A percentile compares a stretch with the other conserved stretches of the same genome.
phyloP scores from a whole-genome alignment of 768 basidiomycete genomes.

The Collybia sordida region DNA sequence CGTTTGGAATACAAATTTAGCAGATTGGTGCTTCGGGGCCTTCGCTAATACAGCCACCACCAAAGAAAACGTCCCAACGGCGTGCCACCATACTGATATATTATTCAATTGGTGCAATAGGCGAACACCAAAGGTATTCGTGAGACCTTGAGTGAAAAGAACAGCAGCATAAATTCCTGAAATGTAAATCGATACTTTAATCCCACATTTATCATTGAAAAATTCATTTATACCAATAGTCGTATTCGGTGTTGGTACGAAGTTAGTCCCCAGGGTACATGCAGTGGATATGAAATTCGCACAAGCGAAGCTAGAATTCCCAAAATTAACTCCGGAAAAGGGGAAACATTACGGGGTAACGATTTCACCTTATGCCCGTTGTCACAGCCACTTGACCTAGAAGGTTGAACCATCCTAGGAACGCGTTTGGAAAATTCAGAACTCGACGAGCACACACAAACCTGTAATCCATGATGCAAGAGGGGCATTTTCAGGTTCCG shows the following conservation, averaged over 20 bases:
- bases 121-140: conserved; percentile 75
- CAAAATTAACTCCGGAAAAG: neutral
- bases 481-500: conserved; percentile 52
- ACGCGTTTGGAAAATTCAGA: neutral
- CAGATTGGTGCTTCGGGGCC: conserved; percentile 70
- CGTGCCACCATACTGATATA: conserved; percentile 74
- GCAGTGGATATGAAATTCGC: conserved; percentile 69
- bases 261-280: conserved; percentile 57
- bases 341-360: neutral
- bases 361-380: conserved; percentile 59
- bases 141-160: conserved; percentile 62
- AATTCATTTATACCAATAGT: conserved; percentile 49
- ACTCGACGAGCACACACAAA: conserved; percentile 6
- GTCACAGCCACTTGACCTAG: conserved; percentile 78
- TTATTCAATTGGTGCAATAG: conserved; percentile 69
- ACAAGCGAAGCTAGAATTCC: conserved; percentile 54
- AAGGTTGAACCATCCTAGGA: conserved; percentile 65
- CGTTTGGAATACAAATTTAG: conserved; percentile 64
- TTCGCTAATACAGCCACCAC: conserved; percentile 69
- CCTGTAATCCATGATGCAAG: conserved; percentile 76
- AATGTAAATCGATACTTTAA: neutral
- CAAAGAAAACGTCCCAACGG: conserved; percentile 63
- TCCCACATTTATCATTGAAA: too few species aligned
- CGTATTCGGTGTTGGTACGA: conserved; percentile 54
- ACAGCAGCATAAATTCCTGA: conserved; percentile 64